Evolutionary conservation across 2,329 filamentous ascomycete species (phyloP).

Genomic region (Venturiaceae sp.): DNA sequence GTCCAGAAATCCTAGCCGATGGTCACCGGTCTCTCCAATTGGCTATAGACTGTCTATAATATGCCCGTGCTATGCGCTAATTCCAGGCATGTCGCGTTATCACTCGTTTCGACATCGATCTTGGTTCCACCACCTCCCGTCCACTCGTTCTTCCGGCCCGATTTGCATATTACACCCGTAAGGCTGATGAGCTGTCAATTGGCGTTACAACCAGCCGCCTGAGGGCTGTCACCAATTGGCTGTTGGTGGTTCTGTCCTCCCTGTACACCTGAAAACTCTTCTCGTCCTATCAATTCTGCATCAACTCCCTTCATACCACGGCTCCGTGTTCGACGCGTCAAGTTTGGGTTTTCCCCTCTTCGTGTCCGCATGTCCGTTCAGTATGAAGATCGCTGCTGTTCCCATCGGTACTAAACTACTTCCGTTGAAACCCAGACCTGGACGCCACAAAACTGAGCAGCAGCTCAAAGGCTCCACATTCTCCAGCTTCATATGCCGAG

Average conservation of each 20-base stretch:
- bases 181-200: not conserved
- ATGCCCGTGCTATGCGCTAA: too few relatives aligned
- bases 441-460: not conserved
- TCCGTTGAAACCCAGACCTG: not conserved
- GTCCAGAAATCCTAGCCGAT: too few relatives aligned
- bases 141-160: not conserved
- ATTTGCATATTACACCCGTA: not conserved
- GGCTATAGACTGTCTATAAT: too few relatives aligned
- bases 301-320: not conserved
- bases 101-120: too few relatives aligned
- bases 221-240: not conserved
- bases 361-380: not conserved
- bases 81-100: too few relatives aligned
- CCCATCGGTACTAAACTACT: not conserved
- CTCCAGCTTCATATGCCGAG: not conserved
- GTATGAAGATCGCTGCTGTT: not conserved
- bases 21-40: too few relatives aligned
- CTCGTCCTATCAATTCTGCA: not conserved
- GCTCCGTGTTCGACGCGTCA: not conserved
- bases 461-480: not conserved
- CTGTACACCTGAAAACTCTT: not conserved
- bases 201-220: not conserved
- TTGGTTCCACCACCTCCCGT: too few relatives aligned
- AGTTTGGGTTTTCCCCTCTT: not conserved
- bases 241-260: not conserved